Evolutionary conservation across 441 rosid species (phyloP).

Genomic region (Euphorbia neoarborescens): DNA sequence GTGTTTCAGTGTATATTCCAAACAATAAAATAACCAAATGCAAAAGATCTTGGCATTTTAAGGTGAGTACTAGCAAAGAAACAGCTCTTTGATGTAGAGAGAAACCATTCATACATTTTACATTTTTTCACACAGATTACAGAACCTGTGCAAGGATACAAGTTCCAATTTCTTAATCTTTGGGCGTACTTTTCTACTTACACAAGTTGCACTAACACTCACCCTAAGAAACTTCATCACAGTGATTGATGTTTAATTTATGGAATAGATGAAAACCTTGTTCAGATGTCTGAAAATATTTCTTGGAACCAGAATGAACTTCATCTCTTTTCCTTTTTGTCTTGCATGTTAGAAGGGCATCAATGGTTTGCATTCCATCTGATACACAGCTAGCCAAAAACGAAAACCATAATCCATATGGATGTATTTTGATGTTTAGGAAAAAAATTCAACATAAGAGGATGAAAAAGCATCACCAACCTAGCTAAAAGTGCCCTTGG

Average conservation of each 20-base stretch:
- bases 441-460: slow-evolving; percentile 3
- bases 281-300: slow-evolving; percentile 29
- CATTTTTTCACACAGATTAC: slow-evolving; percentile 7
- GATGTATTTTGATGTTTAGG: background rate
- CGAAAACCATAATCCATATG: slow-evolving; percentile 28
- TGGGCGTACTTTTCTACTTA: slow-evolving; percentile 11
- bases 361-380: slow-evolving; percentile 75
- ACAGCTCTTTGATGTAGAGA: slow-evolving; percentile 2
- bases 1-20: background rate
- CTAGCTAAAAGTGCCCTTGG: slow-evolving; percentile 78
- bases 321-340: slow-evolving; percentile 57
- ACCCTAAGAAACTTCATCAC: slow-evolving; percentile 8
- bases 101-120: background rate
- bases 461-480: slow-evolving; percentile 39
- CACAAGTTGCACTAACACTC: slow-evolving; percentile 6
- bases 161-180: background rate
- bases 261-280: slow-evolving; percentile 39
- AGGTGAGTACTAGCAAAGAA: slow-evolving; percentile 1
- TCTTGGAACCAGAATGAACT: slow-evolving; percentile 28
- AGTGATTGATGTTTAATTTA: background rate
- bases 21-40: background rate
- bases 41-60: slow-evolving; percentile 6
- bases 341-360: slow-evolving; percentile 74
- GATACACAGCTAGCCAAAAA: slow-evolving; percentile 60
- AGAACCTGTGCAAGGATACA: slow-evolving; percentile 7